These are phyloP conservation scores for Wallacemonas sp. DNA, from an alignment of 208 protist genomes.

Conservation along the genomic window DNA sequence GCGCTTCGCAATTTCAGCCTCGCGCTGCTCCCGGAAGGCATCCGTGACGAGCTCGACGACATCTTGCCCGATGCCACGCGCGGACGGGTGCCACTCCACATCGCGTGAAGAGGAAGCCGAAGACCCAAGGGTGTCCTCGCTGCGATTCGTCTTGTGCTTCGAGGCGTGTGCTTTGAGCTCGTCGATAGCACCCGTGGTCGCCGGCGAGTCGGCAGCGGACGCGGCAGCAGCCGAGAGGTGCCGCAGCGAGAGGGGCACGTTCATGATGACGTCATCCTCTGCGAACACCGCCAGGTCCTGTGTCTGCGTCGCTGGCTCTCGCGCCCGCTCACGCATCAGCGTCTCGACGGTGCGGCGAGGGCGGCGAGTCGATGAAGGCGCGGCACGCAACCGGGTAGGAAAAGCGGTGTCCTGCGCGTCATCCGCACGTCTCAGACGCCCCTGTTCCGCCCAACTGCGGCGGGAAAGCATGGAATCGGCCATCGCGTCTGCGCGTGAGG, in stretches of 20 bases:
- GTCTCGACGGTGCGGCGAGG: no score
- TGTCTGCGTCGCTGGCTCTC: background rate
- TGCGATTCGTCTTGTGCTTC: background rate
- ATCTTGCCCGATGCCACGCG: constrained; percentile 67
- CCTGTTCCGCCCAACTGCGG: no score
- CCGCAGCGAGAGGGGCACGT: constrained; percentile 34
- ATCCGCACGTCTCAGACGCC: no score
- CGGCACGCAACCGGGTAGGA: no score
- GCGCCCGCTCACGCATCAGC: no score
- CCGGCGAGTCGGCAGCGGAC: background rate
- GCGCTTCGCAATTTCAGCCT: constrained; percentile 51
- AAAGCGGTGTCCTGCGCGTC: no score
- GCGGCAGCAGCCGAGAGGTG: constrained; percentile 12
- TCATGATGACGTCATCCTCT: constrained; percentile 59
- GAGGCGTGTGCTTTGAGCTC: background rate
- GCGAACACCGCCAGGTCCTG: constrained; percentile 19
- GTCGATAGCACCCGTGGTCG: background rate
- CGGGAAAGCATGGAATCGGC: no score
- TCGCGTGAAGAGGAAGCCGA: no score
- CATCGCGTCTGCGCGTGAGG: no score
- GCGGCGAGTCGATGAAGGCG: no score
- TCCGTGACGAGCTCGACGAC: constrained; percentile 89
- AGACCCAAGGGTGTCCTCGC: background rate
- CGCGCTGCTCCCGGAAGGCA: constrained; percentile 66
- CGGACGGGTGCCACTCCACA: constrained; percentile 41